A percentile compares a stretch with the other conserved stretches of the same genome.
Evolutionary conservation across 2,329 filamentous ascomycete genomes (phyloP).

Genomic region (Penicillium freii): DNA sequence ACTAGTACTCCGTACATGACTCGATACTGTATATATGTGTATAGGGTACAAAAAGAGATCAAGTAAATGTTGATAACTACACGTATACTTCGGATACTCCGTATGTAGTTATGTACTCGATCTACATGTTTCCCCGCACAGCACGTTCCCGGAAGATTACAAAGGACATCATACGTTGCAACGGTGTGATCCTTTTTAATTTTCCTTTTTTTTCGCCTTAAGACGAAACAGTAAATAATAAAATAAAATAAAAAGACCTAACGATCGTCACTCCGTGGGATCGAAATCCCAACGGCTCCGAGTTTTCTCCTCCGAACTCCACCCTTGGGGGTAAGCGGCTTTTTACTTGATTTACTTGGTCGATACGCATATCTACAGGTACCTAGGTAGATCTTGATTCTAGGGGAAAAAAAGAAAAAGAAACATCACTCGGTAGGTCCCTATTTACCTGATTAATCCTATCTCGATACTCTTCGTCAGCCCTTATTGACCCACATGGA

Average conservation of each 20-base stretch:
- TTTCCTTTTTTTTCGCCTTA: not conserved
- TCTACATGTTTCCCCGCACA: slow-evolving; percentile 2
- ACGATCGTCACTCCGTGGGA: slow-evolving; percentile 3
- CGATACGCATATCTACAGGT: too few relatives aligned
- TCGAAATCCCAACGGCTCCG: slow-evolving; percentile 21
- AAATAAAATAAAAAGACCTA: not conserved
- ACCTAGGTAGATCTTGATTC: too few relatives aligned
- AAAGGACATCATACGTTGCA: not conserved
- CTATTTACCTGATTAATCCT: not conserved
- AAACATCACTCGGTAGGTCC: not conserved
- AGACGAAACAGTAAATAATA: not conserved
- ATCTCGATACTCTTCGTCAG: not conserved
- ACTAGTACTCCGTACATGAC: not conserved
- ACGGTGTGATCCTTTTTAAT: not conserved
- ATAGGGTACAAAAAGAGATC: too few relatives aligned
- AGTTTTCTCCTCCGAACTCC: slow-evolving; percentile 25
- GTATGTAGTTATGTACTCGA: not conserved
- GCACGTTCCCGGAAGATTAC: slow-evolving; percentile 4
- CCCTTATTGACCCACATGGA: not conserved
- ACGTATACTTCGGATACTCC: too few relatives aligned
- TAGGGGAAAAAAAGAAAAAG: not conserved
- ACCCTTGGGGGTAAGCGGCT: not conserved
- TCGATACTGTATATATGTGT: not conserved
- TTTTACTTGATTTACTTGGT: not conserved
- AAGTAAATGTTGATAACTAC: too few relatives aligned